Evolutionary conservation across 164 flowering plant genomes (phyloP).

Genomic region (Tetrastigma voinierianum): DNA sequence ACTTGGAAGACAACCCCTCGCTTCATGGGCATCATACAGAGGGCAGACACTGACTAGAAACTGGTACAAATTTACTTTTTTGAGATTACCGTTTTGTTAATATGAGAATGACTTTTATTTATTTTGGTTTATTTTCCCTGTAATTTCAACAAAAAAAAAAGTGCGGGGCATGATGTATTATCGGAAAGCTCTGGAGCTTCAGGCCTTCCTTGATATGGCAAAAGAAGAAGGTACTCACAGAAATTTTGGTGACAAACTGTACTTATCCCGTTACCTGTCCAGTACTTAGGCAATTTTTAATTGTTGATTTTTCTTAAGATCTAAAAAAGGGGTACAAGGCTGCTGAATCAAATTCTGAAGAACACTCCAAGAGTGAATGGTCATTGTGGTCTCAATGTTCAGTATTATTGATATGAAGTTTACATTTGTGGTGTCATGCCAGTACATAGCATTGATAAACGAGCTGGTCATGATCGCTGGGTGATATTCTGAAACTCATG

Average conservation of each 20-base stretch:
- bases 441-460: constrained; percentile 62
- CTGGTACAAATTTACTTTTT: constrained; percentile 24
- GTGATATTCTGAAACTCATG: constrained; percentile 65
- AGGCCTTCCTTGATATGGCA: constrained; percentile 46
- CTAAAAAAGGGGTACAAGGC: constrained; percentile 65
- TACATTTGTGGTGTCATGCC: constrained; percentile 70
- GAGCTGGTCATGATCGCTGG: constrained; percentile 58
- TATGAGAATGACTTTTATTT: neutral
- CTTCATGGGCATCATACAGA: constrained; percentile 50
- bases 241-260: neutral
- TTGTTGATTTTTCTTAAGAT: constrained; percentile 26
- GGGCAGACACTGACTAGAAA: constrained; percentile 49
- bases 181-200: constrained; percentile 47
- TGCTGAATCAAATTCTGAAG: constrained; percentile 41
- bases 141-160: constrained; percentile 9
- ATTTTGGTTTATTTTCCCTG: neutral
- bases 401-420: constrained; percentile 72
- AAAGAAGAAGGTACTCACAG: constrained; percentile 24
- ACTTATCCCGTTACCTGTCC: neutral
- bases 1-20: constrained; percentile 30
- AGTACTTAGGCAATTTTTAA: neutral
- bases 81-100: neutral
- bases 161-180: constrained; percentile 64
- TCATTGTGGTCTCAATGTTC: constrained; percentile 57
- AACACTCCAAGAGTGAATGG: constrained; percentile 44